A percentile compares a stretch with the other conserved stretches of the same genome.
Conservation (phyloP, 2,329 filamentous ascomycete genomes). For the Stagonosporopsis vannaccii region DNA sequence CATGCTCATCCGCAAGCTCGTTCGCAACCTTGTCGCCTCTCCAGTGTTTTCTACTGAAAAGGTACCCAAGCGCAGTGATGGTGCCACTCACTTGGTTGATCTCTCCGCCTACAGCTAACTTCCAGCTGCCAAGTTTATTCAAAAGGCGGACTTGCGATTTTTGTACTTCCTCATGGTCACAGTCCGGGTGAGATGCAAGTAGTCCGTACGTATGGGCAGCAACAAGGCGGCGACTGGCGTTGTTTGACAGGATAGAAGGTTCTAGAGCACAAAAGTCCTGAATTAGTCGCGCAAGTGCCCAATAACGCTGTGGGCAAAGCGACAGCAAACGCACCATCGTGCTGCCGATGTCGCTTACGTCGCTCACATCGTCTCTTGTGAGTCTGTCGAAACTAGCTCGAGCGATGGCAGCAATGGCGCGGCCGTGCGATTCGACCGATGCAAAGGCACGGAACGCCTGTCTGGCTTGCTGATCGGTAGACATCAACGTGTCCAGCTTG, state of each 20-base stretch:
- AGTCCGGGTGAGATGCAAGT: conserved; percentile 69
- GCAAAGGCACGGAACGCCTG: conserved; percentile 63
- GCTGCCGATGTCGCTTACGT: conserved; percentile 55
- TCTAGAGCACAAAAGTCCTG: conserved; percentile 60
- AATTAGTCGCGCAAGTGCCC: conserved; percentile 39
- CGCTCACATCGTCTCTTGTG: conserved; percentile 48
- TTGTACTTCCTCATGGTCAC: conserved; percentile 52
- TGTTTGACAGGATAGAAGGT: conserved; percentile 72
- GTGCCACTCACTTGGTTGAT: conserved; percentile 67
- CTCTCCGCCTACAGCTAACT: conserved; percentile 65
- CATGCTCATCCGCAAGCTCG: conserved; percentile 41
- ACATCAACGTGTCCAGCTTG: conserved; percentile 75
- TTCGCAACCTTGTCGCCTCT: conserved; percentile 48
- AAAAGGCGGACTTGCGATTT: conserved; percentile 57
- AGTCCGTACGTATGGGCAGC: conserved; percentile 79
- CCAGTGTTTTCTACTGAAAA: conserved; percentile 64
- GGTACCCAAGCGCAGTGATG: conserved; percentile 65
- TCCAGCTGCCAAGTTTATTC: conserved; percentile 59
- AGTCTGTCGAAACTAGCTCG: conserved; percentile 56
- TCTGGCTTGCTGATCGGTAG: conserved; percentile 72
- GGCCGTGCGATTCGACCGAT: conserved; percentile 41
- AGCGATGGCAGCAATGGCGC: conserved; percentile 52
- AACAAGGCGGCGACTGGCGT: conserved; percentile 69
- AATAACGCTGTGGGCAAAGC: conserved; percentile 59
- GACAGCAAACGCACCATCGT: conserved; percentile 64